Evolutionary conservation across 2,329 filamentous ascomycete species (phyloP).

Genomic region (Neopestalotiopsis sp.): DNA sequence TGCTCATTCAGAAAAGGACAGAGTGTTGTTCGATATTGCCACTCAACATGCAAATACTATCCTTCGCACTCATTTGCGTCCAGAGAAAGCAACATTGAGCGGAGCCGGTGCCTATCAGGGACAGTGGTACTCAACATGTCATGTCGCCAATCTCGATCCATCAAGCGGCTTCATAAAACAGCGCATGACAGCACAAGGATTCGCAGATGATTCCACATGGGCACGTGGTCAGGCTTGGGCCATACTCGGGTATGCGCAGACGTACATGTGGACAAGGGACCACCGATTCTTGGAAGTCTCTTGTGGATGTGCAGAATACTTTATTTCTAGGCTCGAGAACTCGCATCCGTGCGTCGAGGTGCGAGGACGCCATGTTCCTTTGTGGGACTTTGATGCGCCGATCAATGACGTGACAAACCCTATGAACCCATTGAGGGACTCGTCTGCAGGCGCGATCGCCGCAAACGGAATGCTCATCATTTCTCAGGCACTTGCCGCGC

Average conservation of each 20-base stretch:
- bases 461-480: constrained; percentile 34
- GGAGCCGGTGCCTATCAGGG: constrained; percentile 24
- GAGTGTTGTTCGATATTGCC: constrained; percentile 39
- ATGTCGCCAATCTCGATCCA: constrained; percentile 53
- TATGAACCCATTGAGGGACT: constrained; percentile 36
- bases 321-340: constrained; percentile 43
- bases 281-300: constrained; percentile 46
- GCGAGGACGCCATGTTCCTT: constrained; percentile 33
- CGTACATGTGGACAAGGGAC: constrained; percentile 53
- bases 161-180: constrained; percentile 46
- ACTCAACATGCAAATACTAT: constrained; percentile 45
- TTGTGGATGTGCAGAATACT: constrained; percentile 50
- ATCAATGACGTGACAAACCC: constrained; percentile 28
- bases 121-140: constrained; percentile 42
- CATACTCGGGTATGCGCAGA: constrained; percentile 53
- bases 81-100: constrained; percentile 30
- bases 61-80: constrained; percentile 43
- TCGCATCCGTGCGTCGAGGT: constrained; percentile 34
- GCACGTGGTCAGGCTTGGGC: constrained; percentile 54
- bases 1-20: constrained; percentile 32
- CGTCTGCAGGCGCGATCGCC: constrained; percentile 34
- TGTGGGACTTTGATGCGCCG: constrained; percentile 56
- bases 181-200: constrained; percentile 52
- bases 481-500: constrained; percentile 24
- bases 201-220: constrained; percentile 51